A percentile compares a stretch with the other conserved stretches of the same genome.
These are phyloP conservation scores for Ogataea salicorniae DNA, from an alignment of 805 yeast genomes.

Conservation along the genomic window DNA sequence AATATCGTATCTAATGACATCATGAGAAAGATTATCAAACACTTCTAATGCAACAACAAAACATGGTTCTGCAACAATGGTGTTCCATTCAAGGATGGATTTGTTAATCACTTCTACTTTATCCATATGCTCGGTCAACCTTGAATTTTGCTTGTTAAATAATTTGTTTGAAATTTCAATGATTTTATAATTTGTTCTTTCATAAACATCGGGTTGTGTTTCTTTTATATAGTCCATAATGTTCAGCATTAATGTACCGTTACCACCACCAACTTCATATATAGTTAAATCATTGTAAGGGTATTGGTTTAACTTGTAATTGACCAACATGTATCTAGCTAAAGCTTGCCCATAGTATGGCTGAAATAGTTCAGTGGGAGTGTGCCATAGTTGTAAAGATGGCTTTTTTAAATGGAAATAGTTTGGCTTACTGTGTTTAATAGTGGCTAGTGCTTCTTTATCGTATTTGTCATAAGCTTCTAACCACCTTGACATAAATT, in stretches of 20 bases:
- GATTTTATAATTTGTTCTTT: slow-evolving; percentile 60
- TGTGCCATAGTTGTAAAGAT: slow-evolving; percentile 76
- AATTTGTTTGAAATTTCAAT: slow-evolving; percentile 66
- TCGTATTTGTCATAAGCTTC: slow-evolving; percentile 54
- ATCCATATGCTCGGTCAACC: slow-evolving; percentile 36
- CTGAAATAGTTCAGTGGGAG: slow-evolving; percentile 80
- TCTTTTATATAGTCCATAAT: slow-evolving; percentile 58
- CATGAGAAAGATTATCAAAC: slow-evolving; percentile 81
- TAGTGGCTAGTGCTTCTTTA: slow-evolving; percentile 19
- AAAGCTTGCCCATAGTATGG: slow-evolving; percentile 84
- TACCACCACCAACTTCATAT: slow-evolving; percentile 89
- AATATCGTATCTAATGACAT: slow-evolving; percentile 70
- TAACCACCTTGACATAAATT: slow-evolving; percentile 65
- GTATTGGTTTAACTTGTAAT: slow-evolving; percentile 61
- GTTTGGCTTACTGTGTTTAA: slow-evolving; percentile 16
- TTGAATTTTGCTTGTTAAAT: slow-evolving; percentile 48
- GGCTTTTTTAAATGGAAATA: slow-evolving; percentile 28
- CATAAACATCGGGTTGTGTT: slow-evolving; percentile 69
- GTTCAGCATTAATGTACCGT: slow-evolving; percentile 79
- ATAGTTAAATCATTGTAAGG: slow-evolving; percentile 70
- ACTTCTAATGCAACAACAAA: slow-evolving; percentile 78
- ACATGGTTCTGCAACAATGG: slow-evolving; percentile 56
- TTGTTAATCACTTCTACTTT: slow-evolving; percentile 64
- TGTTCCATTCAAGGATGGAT: slow-evolving; percentile 73
- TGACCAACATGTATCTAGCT: slow-evolving; percentile 71